Conservation (phyloP, 371 early-diverging fungal species). For the Lichtheimia hyalospora region DNA sequence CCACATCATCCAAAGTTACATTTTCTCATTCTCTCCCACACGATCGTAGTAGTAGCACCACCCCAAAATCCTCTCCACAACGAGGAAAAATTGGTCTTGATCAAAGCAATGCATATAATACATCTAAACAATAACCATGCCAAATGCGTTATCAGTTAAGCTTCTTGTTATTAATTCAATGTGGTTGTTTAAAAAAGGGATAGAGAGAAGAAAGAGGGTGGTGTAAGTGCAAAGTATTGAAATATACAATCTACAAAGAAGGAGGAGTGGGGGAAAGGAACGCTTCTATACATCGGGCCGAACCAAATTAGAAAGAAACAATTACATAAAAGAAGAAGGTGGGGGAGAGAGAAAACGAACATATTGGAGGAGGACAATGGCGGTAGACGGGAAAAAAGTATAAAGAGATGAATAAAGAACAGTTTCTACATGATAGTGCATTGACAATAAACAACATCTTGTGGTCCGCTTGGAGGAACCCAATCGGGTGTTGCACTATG, state of each 20-base stretch:
- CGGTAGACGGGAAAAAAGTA: not conserved
- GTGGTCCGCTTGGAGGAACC: not conserved
- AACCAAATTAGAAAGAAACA: not conserved
- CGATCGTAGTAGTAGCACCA: too few species aligned
- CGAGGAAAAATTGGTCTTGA: too few species aligned
- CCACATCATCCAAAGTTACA: too few species aligned
- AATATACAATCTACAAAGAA: conserved; percentile 1
- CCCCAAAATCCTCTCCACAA: too few species aligned
- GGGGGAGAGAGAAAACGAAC: not conserved
- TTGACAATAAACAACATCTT: conserved; percentile 30
- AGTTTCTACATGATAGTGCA: conserved; percentile 24
- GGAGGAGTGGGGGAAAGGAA: not conserved
- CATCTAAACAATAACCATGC: too few species aligned
- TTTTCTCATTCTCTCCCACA: too few species aligned
- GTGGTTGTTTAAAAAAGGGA: too few species aligned
- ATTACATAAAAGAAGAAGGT: not conserved
- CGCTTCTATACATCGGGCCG: conserved; percentile 1
- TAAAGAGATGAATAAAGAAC: conserved; percentile 3
- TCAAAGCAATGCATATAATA: too few species aligned
- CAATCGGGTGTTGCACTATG: conserved; percentile 13
- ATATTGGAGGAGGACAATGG: not conserved
- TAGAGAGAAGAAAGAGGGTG: too few species aligned
- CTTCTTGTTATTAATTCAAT: too few species aligned
- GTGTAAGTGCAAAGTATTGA: not conserved
- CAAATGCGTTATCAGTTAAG: too few species aligned